Evolutionary conservation across 805 yeast species (phyloP).

Genomic region (Cyberlindnera euphorbiiphila): DNA sequence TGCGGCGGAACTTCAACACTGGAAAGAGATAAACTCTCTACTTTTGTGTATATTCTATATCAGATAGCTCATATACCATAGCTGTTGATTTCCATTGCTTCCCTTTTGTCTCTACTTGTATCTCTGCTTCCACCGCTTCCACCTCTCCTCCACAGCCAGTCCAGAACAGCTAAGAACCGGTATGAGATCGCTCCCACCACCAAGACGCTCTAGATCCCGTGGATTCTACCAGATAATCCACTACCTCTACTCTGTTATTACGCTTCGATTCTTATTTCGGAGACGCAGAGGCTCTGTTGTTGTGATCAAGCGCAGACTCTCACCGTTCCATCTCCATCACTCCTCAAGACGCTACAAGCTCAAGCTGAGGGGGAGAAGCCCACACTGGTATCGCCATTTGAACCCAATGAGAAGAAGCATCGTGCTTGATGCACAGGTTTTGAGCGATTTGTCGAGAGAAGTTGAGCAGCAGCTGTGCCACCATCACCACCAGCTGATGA

Average conservation of each 20-base stretch:
- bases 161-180: no score
- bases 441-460: constrained; percentile 16
- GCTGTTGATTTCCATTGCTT: no score
- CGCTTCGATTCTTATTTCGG: constrained; percentile 18
- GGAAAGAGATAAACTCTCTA: no score
- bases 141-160: no score
- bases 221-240: constrained; percentile 15
- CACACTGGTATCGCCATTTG: constrained; percentile 7
- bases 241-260: constrained; percentile 15
- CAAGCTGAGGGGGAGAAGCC: constrained; percentile 8
- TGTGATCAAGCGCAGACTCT: constrained; percentile 19
- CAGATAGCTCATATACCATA: no score
- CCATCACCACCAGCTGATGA: not conserved
- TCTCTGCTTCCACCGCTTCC: no score
- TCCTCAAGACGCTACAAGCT: constrained; percentile 23
- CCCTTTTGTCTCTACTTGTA: no score
- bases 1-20: no score
- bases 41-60: no score
- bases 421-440: constrained; percentile 15
- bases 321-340: constrained; percentile 26
- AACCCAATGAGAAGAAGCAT: constrained; percentile 1
- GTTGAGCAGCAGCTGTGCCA: constrained; percentile 3
- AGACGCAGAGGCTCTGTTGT: constrained; percentile 10
- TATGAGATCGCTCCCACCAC: constrained; percentile 29
- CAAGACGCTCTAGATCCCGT: constrained; percentile 25